A percentile compares a stretch with the other conserved stretches of the same genome.
Evolutionary conservation across 179 eudicot genomes (phyloP).

Genomic region (Vitellaria paradoxa): DNA sequence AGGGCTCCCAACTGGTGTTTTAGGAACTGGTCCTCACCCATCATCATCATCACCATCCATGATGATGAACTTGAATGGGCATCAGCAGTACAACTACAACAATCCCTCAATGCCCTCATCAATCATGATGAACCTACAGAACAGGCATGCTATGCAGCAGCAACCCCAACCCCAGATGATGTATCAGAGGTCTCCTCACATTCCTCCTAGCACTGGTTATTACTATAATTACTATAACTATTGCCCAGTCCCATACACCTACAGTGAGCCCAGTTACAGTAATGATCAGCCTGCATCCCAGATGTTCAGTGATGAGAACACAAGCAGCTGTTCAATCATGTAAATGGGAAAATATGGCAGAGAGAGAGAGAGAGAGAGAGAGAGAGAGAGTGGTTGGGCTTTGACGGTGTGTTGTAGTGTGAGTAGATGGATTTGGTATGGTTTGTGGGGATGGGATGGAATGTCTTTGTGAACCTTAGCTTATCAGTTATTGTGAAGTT

Average conservation of each 20-base stretch:
- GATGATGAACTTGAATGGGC: constrained; percentile 49
- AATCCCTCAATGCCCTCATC: constrained; percentile 20
- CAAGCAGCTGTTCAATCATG: constrained; percentile 66
- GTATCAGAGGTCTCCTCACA: constrained; percentile 63
- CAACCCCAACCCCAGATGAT: constrained; percentile 59
- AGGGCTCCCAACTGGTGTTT: constrained; percentile 17
- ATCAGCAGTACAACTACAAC: constrained; percentile 14
- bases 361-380: not conserved
- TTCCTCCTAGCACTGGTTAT: constrained; percentile 58
- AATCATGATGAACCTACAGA: constrained; percentile 55
- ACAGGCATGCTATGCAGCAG: constrained; percentile 38
- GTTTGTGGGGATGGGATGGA: not conserved
- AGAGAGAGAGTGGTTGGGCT: not conserved
- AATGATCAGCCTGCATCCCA: constrained; percentile 32
- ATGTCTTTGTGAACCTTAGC: not conserved
- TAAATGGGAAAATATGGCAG: constrained; percentile 6
- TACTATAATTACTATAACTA: constrained; percentile 43
- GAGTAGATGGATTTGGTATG: not conserved
- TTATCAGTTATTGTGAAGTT: not conserved
- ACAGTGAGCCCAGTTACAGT: constrained; percentile 26
- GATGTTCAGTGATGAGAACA: constrained; percentile 53
- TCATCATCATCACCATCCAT: constrained; percentile 17
- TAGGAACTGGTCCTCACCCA: constrained; percentile 25
- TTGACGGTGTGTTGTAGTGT: not conserved
- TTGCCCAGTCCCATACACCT: constrained; percentile 28